Evolutionary conservation across 176 grass and related monocot genomes (phyloP).

Genomic region (Canna indica): DNA sequence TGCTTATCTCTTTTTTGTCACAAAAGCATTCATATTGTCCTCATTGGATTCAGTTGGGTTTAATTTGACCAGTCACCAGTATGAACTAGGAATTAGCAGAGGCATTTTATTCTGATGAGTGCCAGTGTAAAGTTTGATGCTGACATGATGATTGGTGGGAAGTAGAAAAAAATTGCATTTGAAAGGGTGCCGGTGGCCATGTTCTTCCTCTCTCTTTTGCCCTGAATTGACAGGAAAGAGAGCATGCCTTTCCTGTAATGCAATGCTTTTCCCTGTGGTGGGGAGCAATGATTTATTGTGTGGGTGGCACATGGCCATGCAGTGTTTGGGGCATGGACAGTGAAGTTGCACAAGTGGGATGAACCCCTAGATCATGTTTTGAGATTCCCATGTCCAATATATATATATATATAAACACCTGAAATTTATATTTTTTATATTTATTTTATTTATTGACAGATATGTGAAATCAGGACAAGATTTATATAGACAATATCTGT

Average conservation of each 20-base stretch:
- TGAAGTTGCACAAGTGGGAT: neutral
- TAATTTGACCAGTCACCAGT: too few species aligned
- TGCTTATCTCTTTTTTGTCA: neutral
- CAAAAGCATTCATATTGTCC: neutral
- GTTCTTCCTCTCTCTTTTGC: neutral
- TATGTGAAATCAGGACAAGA: too few species aligned
- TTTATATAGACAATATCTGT: too few species aligned
- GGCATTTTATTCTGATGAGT: neutral
- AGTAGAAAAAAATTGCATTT: neutral
- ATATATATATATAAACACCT: too few species aligned
- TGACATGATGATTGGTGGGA: neutral
- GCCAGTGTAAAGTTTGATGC: neutral
- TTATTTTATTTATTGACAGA: too few species aligned
- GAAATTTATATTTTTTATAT: too few species aligned
- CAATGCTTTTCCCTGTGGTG: neutral
- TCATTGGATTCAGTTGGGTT: neutral
- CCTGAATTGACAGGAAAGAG: neutral
- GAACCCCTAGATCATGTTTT: neutral
- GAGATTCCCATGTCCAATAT: too few species aligned
- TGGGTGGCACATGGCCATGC: neutral
- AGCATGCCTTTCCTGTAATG: neutral
- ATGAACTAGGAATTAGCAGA: too few species aligned
- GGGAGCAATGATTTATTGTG: neutral
- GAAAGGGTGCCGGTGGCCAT: neutral
- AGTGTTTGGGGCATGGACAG: neutral